Conservation (phyloP, 805 yeast species). For the Candida verbasci region DNA sequence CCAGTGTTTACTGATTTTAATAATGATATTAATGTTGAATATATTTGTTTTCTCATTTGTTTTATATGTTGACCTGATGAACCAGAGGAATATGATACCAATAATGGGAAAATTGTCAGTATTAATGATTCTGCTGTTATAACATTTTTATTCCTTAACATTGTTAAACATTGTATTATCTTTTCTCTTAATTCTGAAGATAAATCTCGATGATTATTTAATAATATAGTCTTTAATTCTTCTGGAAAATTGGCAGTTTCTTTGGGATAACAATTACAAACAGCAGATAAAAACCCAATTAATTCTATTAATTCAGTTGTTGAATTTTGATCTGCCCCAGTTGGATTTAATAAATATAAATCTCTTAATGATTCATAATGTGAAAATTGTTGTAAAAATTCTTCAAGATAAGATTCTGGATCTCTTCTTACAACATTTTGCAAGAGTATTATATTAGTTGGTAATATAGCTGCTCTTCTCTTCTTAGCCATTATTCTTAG, state of each 20-base stretch:
- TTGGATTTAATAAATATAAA: constrained; percentile 71
- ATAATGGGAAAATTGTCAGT: constrained; percentile 83
- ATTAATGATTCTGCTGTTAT: constrained; percentile 76
- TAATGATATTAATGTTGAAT: constrained; percentile 70
- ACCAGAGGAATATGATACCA: constrained; percentile 57
- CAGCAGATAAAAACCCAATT: constrained; percentile 88
- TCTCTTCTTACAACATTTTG: constrained; percentile 93
- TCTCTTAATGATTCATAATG: constrained; percentile 91
- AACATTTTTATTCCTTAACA: constrained; percentile 82
- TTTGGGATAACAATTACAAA: constrained; percentile 82
- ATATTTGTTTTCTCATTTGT: constrained; percentile 76
- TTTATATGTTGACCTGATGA: constrained; percentile 66
- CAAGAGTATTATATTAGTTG: constrained; percentile 83
- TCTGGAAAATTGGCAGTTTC: constrained; percentile 83
- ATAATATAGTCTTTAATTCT: constrained; percentile 65
- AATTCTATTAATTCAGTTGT: constrained; percentile 71
- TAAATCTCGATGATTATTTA: constrained; percentile 74
- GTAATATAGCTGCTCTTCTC: constrained; percentile 89
- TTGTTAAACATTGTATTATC: constrained; percentile 80
- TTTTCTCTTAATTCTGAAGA: constrained; percentile 87
- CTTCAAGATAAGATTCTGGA: constrained; percentile 91
- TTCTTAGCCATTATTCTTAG: constrained; percentile 80
- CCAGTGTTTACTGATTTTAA: constrained; percentile 82
- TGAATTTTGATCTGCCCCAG: constrained; percentile 49
- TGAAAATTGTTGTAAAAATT: constrained; percentile 85